Evolutionary conservation across 2,329 filamentous ascomycete species (phyloP).

Genomic region (Malbranchea zuffiana): DNA sequence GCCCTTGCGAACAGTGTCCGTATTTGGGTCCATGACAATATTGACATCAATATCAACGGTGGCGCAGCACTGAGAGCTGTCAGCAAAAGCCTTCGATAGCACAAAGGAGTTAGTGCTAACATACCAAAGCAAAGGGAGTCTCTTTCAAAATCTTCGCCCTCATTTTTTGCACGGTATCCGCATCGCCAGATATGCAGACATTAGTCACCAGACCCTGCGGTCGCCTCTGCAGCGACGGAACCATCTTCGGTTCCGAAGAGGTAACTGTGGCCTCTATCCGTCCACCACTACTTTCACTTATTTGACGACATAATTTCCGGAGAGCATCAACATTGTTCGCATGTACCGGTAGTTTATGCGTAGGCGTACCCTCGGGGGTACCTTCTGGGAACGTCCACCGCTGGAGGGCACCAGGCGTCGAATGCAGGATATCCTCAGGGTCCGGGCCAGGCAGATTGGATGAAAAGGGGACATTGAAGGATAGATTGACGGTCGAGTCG

Average conservation of each 20-base stretch:
- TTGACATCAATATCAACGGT: conserved; percentile 88
- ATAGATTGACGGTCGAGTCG: conserved; percentile 76
- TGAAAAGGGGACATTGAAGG: conserved; percentile 94
- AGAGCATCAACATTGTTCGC: conserved; percentile 73
- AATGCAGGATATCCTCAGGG: conserved; percentile 87
- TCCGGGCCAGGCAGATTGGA: conserved; percentile 87
- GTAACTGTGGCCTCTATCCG: conserved; percentile 76
- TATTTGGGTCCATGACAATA: conserved; percentile 67
- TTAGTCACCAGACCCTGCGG: conserved; percentile 61
- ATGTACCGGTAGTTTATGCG: conserved; percentile 87
- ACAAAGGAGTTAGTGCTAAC: conserved; percentile 25
- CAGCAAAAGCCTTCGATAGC: conserved; percentile 15
- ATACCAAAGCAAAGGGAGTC: conserved; percentile 83
- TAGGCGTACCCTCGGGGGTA: conserved; percentile 69
- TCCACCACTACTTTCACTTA: conserved; percentile 57
- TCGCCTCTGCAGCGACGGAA: conserved; percentile 37
- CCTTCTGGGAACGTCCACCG: conserved; percentile 90
- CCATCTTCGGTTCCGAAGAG: conserved; percentile 64
- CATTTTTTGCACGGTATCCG: conserved; percentile 80
- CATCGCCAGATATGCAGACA: conserved; percentile 78
- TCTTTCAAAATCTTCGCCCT: conserved; percentile 82
- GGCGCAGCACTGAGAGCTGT: conserved; percentile 61
- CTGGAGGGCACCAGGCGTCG: conserved; percentile 73
- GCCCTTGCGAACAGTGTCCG: conserved; percentile 57
- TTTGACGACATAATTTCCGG: conserved; percentile 66